phyloP scores from a whole-genome alignment of 495 filamentous ascomycete genomes.

The Penicillium steckii region DNA sequence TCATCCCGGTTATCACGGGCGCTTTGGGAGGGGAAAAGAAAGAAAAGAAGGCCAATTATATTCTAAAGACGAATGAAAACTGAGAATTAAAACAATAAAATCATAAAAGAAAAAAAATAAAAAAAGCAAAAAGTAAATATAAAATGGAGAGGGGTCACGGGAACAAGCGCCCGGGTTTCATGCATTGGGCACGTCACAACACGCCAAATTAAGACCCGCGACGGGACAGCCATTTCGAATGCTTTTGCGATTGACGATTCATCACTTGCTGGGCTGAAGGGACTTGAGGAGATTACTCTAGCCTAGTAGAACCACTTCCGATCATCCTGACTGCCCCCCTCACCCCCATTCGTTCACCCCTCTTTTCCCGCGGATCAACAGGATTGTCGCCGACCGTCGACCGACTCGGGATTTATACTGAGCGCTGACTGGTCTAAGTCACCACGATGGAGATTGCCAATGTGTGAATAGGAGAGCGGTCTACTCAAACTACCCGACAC shows the following conservation, averaged over 20 bases:
- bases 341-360: not conserved
- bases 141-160: not conserved
- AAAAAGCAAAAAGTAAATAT: not conserved
- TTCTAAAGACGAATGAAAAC: too few species aligned
- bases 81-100: too few species aligned
- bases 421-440: constrained; percentile 3
- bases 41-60: too few species aligned
- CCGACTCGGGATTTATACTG: not conserved
- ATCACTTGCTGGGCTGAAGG: not conserved
- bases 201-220: not conserved
- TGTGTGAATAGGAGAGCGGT: too few species aligned
- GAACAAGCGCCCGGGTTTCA: not conserved
- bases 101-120: too few species aligned
- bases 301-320: too few species aligned
- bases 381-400: constrained; percentile 9
- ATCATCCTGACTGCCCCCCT: not conserved
- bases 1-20: not conserved
- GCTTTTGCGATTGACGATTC: not conserved
- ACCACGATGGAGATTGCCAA: not conserved
- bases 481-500: too few species aligned
- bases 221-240: not conserved
- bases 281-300: not conserved
- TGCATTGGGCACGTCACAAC: not conserved
- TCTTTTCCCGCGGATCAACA: constrained; percentile 21
- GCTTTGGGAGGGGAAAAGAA: not conserved